Evolutionary conservation across 129 eudicot genomes (phyloP), one percentile per base, ranked within the genome.

Genomic region (Solidago caesia): DNA sequence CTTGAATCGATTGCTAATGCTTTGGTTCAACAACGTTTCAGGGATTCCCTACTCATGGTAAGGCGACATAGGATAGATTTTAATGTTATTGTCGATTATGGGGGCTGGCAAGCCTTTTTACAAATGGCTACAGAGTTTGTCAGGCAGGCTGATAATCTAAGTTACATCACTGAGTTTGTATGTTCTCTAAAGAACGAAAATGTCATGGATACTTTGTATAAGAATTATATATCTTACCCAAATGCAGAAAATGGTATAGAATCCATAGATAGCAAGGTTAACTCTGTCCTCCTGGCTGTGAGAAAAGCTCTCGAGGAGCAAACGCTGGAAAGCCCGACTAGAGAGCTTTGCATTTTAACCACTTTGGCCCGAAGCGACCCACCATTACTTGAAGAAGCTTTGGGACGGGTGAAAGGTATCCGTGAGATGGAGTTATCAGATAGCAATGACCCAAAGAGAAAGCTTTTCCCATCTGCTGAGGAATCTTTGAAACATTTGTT

Each of bases 311-410:
- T 94, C 21, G 99, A 94, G 88, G 93, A 87, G 46, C 71, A 87
- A 59, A 64, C 87, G 7, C 76, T 33, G 39, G 97, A 90, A 84
- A 85, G 85, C 76, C 90, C 91, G 9, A 84, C 87, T 15, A 80
- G 99, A 77, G 99, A 94, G 81, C 93, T 94, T 80, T 94, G 98
- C 84, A 94, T 94, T 58, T 82, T 94, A 83, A 94, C 99, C 66
- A 94, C 99, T 67, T 87, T 90, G 84, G 99, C 99, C 56, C 88
- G 87, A 76, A 90, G 88, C 76, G 96, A 87, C 56, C 99, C 97
- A 5, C 99, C 97, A 11, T 89, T 83, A 67, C 89, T 94, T 68
- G 99, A 94, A 86, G 91, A 94, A 80, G 97, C 97, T 66, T 84
- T 94, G 83, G 72, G 73, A 67, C 84, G 99, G 53, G 87, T 94